Conservation (phyloP, 2,329 filamentous ascomycete genomes). For the Fusarium sp. region DNA sequence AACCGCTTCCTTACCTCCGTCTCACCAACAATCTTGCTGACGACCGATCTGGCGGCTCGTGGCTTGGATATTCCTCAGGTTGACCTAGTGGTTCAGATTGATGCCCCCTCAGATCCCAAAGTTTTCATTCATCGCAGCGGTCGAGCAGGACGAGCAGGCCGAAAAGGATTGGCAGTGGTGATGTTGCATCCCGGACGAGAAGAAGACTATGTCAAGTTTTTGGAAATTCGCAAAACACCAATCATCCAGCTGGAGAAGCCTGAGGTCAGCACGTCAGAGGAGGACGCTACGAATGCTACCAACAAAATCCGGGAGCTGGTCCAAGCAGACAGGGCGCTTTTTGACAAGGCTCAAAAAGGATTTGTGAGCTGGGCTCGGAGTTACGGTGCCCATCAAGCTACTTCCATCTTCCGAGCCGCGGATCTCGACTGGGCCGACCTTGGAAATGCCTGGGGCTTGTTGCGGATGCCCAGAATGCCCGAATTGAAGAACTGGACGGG, state of each 20-base stretch:
- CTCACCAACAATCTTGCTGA: slow-evolving; percentile 85
- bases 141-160: slow-evolving; percentile 89
- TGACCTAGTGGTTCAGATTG: slow-evolving; percentile 91
- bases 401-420: slow-evolving; percentile 87
- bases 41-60: slow-evolving; percentile 91
- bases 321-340: slow-evolving; percentile 69
- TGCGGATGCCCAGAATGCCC: slow-evolving; percentile 93
- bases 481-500: slow-evolving; percentile 84
- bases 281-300: slow-evolving; percentile 72
- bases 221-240: slow-evolving; percentile 90
- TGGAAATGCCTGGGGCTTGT: slow-evolving; percentile 86
- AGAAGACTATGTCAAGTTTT: slow-evolving; percentile 90
- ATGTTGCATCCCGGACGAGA: slow-evolving; percentile 89
- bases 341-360: slow-evolving; percentile 90
- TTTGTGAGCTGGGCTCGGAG: slow-evolving; percentile 96
- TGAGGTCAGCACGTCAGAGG: slow-evolving; percentile 69
- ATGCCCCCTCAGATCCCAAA: slow-evolving; percentile 88
- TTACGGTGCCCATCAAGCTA: slow-evolving; percentile 92
- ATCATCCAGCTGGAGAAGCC: slow-evolving; percentile 76
- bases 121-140: slow-evolving; percentile 96
- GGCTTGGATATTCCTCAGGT: slow-evolving; percentile 94
- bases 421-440: slow-evolving; percentile 91
- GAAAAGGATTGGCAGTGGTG: slow-evolving; percentile 87
- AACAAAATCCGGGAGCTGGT: slow-evolving; percentile 74
- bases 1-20: slow-evolving; percentile 82